Conservation (phyloP, 1,139 yeast species). For the Suhomyces coccinellae region DNA sequence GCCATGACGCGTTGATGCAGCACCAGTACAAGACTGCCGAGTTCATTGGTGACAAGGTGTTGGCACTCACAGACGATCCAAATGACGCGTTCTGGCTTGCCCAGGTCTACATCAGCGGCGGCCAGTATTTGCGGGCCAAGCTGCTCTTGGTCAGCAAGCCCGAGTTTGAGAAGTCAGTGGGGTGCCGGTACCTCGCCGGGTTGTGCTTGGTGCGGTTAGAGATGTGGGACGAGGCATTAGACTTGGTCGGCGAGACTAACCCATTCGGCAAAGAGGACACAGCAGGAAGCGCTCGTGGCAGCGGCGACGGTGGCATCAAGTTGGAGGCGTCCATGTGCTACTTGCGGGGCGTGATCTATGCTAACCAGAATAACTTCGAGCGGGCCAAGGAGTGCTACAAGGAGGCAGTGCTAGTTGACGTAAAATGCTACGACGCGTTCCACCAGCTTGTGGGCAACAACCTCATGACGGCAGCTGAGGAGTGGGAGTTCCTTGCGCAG, state of each 20-base stretch:
- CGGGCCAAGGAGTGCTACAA: slow-evolving; percentile 84
- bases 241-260: slow-evolving; percentile 78
- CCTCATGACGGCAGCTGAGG: slow-evolving; percentile 80
- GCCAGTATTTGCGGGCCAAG: slow-evolving; percentile 78
- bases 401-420: slow-evolving; percentile 86
- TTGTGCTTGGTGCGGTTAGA: slow-evolving; percentile 72
- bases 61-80: slow-evolving; percentile 77
- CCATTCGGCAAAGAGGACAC: slow-evolving; percentile 55
- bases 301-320: slow-evolving; percentile 73
- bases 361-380: slow-evolving; percentile 82
- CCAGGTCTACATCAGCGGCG: slow-evolving; percentile 76
- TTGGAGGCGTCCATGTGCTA: slow-evolving; percentile 87
- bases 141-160: slow-evolving; percentile 52
- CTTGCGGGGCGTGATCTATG: slow-evolving; percentile 79
- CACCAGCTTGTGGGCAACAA: slow-evolving; percentile 73
- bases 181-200: slow-evolving; percentile 83
- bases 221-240: slow-evolving; percentile 86
- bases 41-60: slow-evolving; percentile 87
- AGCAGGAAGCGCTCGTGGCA: slow-evolving; percentile 33
- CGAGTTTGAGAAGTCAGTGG: slow-evolving; percentile 49
- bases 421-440: slow-evolving; percentile 92
- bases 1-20: slow-evolving; percentile 91
- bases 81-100: slow-evolving; percentile 97
- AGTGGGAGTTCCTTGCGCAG: slow-evolving; percentile 73
- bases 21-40: slow-evolving; percentile 91